Conservation (phyloP, 2,329 filamentous ascomycete species). For the Herpotrichia juniperi region DNA sequence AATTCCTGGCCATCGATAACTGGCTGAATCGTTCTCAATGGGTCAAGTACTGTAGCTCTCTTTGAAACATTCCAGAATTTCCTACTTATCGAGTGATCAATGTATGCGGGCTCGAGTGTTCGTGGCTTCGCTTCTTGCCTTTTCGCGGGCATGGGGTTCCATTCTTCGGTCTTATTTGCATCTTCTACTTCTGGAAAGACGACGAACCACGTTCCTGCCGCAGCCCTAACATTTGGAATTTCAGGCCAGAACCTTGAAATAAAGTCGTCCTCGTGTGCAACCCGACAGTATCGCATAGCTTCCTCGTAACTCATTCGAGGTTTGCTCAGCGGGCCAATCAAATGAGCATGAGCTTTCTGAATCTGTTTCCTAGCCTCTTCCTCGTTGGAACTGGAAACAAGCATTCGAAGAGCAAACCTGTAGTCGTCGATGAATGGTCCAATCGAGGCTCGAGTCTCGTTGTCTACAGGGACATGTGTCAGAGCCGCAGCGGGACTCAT, state of each 20-base stretch:
- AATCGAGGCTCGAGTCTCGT: slow-evolving; percentile 31
- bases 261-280: slow-evolving; percentile 11
- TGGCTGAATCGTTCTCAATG: too few species aligned
- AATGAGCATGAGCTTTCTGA: slow-evolving; percentile 35
- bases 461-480: slow-evolving; percentile 20
- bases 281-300: slow-evolving; percentile 36
- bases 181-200: slow-evolving; percentile 23
- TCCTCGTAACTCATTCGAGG: slow-evolving; percentile 34
- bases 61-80: too few species aligned
- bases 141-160: slow-evolving; percentile 27
- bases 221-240: background rate
- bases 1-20: slow-evolving; percentile 14
- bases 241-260: background rate
- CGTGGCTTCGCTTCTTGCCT: slow-evolving; percentile 14
- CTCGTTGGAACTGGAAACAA: slow-evolving; percentile 18
- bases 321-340: slow-evolving; percentile 30
- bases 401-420: slow-evolving; percentile 29
- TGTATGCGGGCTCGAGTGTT: slow-evolving; percentile 25
- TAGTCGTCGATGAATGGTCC: slow-evolving; percentile 45
- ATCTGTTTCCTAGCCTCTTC: slow-evolving; percentile 20
- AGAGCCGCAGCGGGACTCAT: slow-evolving; percentile 23
- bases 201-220: background rate
- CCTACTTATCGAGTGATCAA: slow-evolving; percentile 22
- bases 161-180: slow-evolving; percentile 22
- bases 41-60: too few species aligned